Evolutionary conservation across 345 rosid species (phyloP).

Genomic region (Toxicodendron radicans): DNA sequence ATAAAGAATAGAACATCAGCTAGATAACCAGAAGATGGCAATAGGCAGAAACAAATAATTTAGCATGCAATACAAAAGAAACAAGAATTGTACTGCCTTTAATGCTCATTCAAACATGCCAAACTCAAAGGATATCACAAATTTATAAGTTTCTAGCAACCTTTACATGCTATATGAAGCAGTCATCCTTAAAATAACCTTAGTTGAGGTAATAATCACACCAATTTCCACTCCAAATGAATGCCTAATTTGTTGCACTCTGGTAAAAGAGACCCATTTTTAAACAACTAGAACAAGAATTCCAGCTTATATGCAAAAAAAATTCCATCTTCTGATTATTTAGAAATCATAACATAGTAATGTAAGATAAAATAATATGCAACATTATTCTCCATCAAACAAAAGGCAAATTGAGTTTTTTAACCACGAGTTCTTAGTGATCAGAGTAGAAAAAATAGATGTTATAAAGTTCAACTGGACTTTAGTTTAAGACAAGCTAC

Average conservation of each 20-base stretch:
- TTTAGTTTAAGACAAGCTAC: conserved; percentile 7
- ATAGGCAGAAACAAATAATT: background rate
- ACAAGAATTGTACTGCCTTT: background rate
- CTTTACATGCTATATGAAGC: background rate
- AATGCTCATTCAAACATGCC: background rate
- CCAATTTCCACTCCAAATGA: conserved; percentile 4
- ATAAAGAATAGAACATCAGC: background rate
- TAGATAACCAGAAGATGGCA: background rate
- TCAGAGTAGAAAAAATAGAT: conserved; percentile 5
- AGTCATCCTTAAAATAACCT: background rate
- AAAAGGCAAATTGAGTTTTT: background rate
- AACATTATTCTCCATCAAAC: background rate
- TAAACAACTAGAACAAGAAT: background rate
- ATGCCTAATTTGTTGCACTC: background rate
- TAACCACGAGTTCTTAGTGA: background rate
- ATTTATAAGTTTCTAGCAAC: background rate
- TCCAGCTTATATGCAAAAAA: background rate
- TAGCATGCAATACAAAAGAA: background rate
- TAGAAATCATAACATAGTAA: background rate
- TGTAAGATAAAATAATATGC: background rate
- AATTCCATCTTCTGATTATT: background rate
- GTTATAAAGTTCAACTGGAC: background rate
- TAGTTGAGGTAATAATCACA: background rate
- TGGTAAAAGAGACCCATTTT: background rate
- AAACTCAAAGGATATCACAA: background rate